These are phyloP conservation scores for Protomyces inundatus DNA, from an alignment of 1,139 yeast species.

Conservation along the genomic window DNA sequence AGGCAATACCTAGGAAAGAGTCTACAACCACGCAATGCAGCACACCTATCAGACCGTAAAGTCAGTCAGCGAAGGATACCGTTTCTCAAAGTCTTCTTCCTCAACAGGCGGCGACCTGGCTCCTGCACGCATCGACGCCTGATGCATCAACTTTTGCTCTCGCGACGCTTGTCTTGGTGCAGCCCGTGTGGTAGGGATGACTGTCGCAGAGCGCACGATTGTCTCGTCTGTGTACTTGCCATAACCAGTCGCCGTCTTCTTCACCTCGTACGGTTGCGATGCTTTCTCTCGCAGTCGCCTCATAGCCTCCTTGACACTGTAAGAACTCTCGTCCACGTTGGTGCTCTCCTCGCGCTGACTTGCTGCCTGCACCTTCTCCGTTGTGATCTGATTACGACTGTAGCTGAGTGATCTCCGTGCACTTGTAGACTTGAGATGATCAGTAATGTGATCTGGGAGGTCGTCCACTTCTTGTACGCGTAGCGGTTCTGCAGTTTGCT, in stretches of 20 bases:
- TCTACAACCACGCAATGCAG: no score
- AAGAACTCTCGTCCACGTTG: slow-evolving; percentile 10
- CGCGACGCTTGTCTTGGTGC: not conserved
- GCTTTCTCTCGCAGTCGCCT: slow-evolving; percentile 17
- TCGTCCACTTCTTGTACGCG: slow-evolving; percentile 15
- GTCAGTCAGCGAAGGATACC: slow-evolving; percentile 16
- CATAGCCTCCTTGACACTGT: slow-evolving; percentile 22
- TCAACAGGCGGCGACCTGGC: not conserved
- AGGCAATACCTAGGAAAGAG: no score
- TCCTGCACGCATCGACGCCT: slow-evolving; percentile 8
- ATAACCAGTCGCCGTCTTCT: slow-evolving; percentile 19
- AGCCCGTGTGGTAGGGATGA: slow-evolving; percentile 2
- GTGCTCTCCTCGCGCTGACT: not conserved
- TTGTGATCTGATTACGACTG: slow-evolving; percentile 1
- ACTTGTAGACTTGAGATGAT: slow-evolving; percentile 6
- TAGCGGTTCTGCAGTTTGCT: slow-evolving; percentile 13
- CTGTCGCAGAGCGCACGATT: slow-evolving; percentile 14
- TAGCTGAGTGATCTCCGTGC: slow-evolving; percentile 21
- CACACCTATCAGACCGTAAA: slow-evolving; percentile 2
- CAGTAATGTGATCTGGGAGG: slow-evolving; percentile 13
- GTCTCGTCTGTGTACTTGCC: slow-evolving; percentile 18
- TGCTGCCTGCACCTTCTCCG: not conserved
- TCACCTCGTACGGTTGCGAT: slow-evolving; percentile 12
- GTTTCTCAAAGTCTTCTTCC: slow-evolving; percentile 1
- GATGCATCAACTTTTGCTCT: not conserved